Evolutionary conservation across 805 yeast genomes (phyloP), one percentile per base, ranked within the genome.

Genomic region (Saitoella complicata): DNA sequence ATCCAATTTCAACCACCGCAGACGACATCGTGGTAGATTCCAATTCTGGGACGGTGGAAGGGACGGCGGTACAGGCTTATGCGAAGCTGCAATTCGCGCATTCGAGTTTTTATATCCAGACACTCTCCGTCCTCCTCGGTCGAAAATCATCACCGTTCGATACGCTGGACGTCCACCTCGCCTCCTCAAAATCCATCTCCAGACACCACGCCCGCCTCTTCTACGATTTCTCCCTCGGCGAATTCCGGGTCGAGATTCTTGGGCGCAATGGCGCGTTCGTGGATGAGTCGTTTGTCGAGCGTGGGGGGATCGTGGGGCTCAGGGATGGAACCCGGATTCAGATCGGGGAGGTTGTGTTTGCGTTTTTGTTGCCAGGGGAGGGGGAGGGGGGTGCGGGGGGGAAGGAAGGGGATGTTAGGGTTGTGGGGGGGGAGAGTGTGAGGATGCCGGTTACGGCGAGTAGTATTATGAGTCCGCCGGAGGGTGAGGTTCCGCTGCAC

Each of bases 181-280:
- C 95, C 7, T 76, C 83, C 9, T 82, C 87, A 38, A 91, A 91
- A 65, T 94, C 96, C 7, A 85, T 91, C 11, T 85, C 95, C 5
- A 67, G 98, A 57, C 70, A 85, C 47, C 98, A 91, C 62, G 98
- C 97, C 4, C 87, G 84, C 62, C 88, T 91, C 10, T 88, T 87
- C 59, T 91, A 88, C 66, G 91, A 91, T 59, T 91, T 91, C 62
- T 97, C 95, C 3, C 86, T 93, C 3, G 97, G 88, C 58, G 65
- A 94, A 51, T 91, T 91, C 57, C 98, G 91, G 61, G 65, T 91
- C 39, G 78, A 93, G 6, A 86, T 91, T 1, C 68, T 87, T 53
- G 98, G 98, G 12, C 72, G 95, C 53, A 91, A 91, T 60, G 98
- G 98, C 36, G 96, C 96, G 2, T 91, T 91, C 67, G 94, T 91